phyloP scores from a whole-genome alignment of 352 stramenopile genomes.

The Pythium scleroteichum region DNA sequence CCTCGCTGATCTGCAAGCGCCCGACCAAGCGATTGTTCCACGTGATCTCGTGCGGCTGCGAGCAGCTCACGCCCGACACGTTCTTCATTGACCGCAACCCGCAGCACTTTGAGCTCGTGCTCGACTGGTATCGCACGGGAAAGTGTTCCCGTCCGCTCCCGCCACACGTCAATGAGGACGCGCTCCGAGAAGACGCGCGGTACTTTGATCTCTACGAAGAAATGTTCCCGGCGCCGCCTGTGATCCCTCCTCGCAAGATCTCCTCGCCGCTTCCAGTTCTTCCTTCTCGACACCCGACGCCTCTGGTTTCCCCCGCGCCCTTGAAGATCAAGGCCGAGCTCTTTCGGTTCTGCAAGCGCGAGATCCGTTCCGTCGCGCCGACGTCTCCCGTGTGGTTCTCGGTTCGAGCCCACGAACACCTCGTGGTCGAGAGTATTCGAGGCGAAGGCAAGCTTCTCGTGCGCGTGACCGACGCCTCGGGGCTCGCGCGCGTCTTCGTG shows the following conservation, averaged over 20 bases:
- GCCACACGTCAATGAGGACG: slow-evolving; percentile 41
- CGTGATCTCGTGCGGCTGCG: slow-evolving; percentile 60
- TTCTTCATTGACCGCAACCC: slow-evolving; percentile 80
- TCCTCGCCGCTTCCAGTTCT: slow-evolving; percentile 15
- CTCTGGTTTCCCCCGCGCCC: slow-evolving; percentile 17
- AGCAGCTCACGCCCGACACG: slow-evolving; percentile 40
- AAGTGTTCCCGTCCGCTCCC: slow-evolving; percentile 37
- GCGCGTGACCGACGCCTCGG: slow-evolving; percentile 55
- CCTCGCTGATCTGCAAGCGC: slow-evolving; percentile 57
- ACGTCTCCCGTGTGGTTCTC: slow-evolving; percentile 23
- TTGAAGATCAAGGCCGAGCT: not conserved
- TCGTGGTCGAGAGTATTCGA: slow-evolving; percentile 54
- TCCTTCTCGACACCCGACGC: not conserved
- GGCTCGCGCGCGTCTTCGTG: slow-evolving; percentile 49
- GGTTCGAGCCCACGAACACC: slow-evolving; percentile 51
- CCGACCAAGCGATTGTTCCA: slow-evolving; percentile 62
- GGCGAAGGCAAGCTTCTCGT: slow-evolving; percentile 59
- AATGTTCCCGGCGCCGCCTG: slow-evolving; percentile 35
- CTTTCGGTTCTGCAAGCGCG: slow-evolving; percentile 42
- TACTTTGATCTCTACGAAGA: slow-evolving; percentile 75
- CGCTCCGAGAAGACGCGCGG: slow-evolving; percentile 53
- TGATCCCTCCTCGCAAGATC: not conserved
- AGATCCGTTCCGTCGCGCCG: slow-evolving; percentile 30
- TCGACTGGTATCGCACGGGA: slow-evolving; percentile 76
- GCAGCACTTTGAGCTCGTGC: slow-evolving; percentile 65